phyloP scores from a whole-genome alignment of 2,329 filamentous ascomycete genomes.

The Cladobotryum protrusum region DNA sequence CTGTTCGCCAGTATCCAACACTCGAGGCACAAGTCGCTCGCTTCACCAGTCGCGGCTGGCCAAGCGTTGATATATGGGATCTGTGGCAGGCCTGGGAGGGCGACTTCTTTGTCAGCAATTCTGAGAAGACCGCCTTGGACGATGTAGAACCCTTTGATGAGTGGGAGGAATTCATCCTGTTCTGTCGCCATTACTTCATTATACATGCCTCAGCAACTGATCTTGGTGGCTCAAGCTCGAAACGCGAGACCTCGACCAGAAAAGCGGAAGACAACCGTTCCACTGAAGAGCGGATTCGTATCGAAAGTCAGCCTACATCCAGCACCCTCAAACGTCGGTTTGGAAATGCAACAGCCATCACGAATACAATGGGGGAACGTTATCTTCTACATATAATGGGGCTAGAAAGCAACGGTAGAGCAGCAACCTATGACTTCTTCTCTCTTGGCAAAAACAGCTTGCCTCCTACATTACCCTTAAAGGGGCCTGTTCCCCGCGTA shows the following conservation, averaged over 20 bases:
- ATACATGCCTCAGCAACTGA: constrained; percentile 48
- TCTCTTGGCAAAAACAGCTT: constrained; percentile 13
- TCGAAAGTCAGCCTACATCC: constrained; percentile 10
- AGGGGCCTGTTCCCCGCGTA: constrained; percentile 44
- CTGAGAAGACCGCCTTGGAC: constrained; percentile 59
- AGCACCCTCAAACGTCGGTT: constrained; percentile 47
- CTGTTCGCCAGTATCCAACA: constrained; percentile 63
- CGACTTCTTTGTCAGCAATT: constrained; percentile 53
- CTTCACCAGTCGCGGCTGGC: constrained; percentile 66
- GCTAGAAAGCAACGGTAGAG: constrained; percentile 37
- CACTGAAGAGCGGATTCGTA: constrained; percentile 6
- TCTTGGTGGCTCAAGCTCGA: too few relatives aligned
- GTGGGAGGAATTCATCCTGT: constrained; percentile 90
- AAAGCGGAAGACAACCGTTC: too few relatives aligned
- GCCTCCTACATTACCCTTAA: constrained; percentile 22
- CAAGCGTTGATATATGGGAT: constrained; percentile 53
- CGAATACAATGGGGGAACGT: constrained; percentile 33
- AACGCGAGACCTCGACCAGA: too few relatives aligned
- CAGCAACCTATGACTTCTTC: constrained; percentile 48
- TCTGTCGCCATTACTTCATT: constrained; percentile 78
- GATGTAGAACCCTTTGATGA: constrained; percentile 81
- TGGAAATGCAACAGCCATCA: constrained; percentile 45
- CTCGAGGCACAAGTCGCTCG: constrained; percentile 60
- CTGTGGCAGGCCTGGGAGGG: constrained; percentile 82
- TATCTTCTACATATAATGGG: constrained; percentile 41